These are phyloP conservation scores for Lodderomyces elongisporus DNA, from an alignment of 1,139 yeast species.

Conservation along the genomic window DNA sequence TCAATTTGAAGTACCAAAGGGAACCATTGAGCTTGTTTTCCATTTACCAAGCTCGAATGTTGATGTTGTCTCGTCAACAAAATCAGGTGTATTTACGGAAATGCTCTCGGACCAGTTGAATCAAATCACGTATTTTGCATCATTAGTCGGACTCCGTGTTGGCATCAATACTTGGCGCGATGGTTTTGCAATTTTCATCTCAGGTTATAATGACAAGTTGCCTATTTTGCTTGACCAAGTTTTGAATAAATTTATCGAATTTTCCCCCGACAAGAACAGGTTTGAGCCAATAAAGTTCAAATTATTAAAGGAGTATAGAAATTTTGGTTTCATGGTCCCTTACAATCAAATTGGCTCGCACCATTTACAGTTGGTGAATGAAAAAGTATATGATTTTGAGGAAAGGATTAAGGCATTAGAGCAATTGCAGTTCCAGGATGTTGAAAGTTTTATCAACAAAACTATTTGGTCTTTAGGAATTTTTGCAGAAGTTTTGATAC, in stretches of 20 bases:
- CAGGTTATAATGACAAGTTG: slow-evolving; percentile 83
- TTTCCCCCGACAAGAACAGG: slow-evolving; percentile 51
- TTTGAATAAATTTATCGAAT: slow-evolving; percentile 44
- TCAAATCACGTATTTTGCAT: slow-evolving; percentile 78
- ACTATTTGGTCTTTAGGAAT: slow-evolving; percentile 44
- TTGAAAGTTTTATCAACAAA: slow-evolving; percentile 38
- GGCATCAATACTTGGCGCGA: slow-evolving; percentile 57
- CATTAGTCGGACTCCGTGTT: slow-evolving; percentile 70
- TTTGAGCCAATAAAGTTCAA: slow-evolving; percentile 67
- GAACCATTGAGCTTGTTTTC: slow-evolving; percentile 59
- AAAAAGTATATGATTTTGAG: slow-evolving; percentile 58
- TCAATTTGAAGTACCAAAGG: slow-evolving; percentile 84
- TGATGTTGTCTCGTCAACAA: slow-evolving; percentile 52
- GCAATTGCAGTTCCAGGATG: slow-evolving; percentile 43
- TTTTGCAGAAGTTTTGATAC: slow-evolving; percentile 66
- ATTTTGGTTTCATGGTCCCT: slow-evolving; percentile 72
- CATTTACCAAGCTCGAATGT: slow-evolving; percentile 61
- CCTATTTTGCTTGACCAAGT: slow-evolving; percentile 58
- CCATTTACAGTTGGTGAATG: slow-evolving; percentile 60
- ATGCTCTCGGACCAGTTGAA: slow-evolving; percentile 71
- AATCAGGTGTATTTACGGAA: slow-evolving; percentile 60
- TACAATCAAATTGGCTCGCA: slow-evolving; percentile 67
- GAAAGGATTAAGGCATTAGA: slow-evolving; percentile 56
- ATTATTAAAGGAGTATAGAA: slow-evolving; percentile 55
- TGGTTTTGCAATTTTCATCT: slow-evolving; percentile 62